Base-by-base conservation (phyloP, 768 basidiomycete species). In the Mycena amicta region DNA sequence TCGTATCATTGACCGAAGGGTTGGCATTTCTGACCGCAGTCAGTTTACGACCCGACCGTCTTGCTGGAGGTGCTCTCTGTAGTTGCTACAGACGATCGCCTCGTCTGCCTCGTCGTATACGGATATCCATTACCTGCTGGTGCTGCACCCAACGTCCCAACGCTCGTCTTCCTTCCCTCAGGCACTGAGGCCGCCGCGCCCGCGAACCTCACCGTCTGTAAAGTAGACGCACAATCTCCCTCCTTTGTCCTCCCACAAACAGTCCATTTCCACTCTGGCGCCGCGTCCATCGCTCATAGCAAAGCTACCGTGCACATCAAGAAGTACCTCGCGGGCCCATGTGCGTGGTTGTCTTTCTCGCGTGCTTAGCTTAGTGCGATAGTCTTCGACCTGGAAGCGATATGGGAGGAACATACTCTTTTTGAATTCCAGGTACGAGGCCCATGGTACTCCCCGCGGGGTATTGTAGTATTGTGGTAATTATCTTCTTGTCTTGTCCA, bases 321-420 rank as follows among this genome's bases (percentile, higher is more conserved):
- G 53, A 77, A 78, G 56, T 65, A 71, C 50, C 67, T 82, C 2
- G 78, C 75, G 30, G 83, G 83, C 0, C 84, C 83, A 12, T 66
- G 62, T 60, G 28, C n/a, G 55, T 29, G 26, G 53, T 20, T 8
- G 22, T 2, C 27, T 39, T 56, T 2, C 20, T 23, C 13, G 4
- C 30, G 30, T 31, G 11, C 22, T 26, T 16, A 52, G 15, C 56
- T 27, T 4, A 25, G 46, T 15, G 5, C 16, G 12, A 52, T 15
- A 64, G 62, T 73, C 25, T 86, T 86, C 52, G 81, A 84, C 65
- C 70, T 84, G 1, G 84, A 84, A 63, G 78, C 76, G n/a, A 80
- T 85, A 30, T 86, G 84, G 84, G 82, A 85, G 12, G 82, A 83
- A 56, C 84, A 86, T 59, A 78, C 77, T 1, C 76, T 75, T 55